These are phyloP conservation scores for Fusarium paranaense DNA, from an alignment of 2,329 filamentous ascomycete genomes.

Conservation along the genomic window DNA sequence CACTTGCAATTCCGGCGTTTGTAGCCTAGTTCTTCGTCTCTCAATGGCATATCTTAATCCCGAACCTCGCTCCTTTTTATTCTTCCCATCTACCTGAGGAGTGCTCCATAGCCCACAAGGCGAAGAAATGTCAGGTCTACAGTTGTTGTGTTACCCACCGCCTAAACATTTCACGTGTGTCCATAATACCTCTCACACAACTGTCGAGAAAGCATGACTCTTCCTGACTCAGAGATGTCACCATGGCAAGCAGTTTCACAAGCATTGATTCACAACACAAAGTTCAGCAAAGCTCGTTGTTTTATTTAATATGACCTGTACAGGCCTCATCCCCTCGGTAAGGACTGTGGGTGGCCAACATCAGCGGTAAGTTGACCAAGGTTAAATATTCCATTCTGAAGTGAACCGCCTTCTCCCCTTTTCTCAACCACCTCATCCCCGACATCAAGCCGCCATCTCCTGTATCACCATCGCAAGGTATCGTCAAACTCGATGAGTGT, in stretches of 20 bases:
- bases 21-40: too few relatives aligned
- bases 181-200: not conserved
- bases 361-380: not conserved
- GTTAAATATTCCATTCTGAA: not conserved
- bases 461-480: not conserved
- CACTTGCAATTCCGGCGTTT: too few relatives aligned
- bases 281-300: not conserved
- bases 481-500: not conserved
- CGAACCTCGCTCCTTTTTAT: not conserved
- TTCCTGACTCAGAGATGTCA: not conserved
- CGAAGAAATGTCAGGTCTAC: not conserved
- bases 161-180: not conserved
- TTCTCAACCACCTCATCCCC: not conserved
- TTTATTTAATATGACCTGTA: not conserved
- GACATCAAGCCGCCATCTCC: not conserved
- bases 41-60: not conserved
- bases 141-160: rapidly evolving
- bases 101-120: not conserved
- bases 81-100: not conserved
- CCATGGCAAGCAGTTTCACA: not conserved
- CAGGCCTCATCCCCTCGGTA: not conserved
- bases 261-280: not conserved
- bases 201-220: not conserved
- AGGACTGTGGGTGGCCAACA: not conserved
- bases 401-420: not conserved